phyloP scores from a whole-genome alignment of 2,329 filamentous ascomycete genomes.

The Aspergillus ochraceus region DNA sequence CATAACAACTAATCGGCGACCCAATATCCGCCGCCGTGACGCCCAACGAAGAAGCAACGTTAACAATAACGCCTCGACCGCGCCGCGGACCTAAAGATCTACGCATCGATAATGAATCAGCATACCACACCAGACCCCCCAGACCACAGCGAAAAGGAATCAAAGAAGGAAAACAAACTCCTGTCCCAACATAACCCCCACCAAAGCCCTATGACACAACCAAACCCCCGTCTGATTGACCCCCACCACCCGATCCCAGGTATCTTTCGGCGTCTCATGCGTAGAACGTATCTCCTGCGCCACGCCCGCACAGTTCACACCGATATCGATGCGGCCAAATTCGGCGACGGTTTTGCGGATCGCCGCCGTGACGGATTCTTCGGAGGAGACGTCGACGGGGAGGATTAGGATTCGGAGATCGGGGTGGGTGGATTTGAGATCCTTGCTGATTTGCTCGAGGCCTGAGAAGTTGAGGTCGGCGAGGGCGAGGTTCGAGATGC shows the following conservation, averaged over 20 bases:
- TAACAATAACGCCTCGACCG: conserved; percentile 27
- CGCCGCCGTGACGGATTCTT: conserved; percentile 44
- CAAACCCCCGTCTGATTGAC: conserved; percentile 59
- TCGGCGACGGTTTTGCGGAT: conserved; percentile 43
- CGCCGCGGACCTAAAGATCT: conserved; percentile 15
- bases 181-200: conserved; percentile 28
- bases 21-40: conserved; percentile 15
- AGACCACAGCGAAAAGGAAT: not conserved
- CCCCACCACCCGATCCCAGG: conserved; percentile 53
- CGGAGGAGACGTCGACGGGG: conserved; percentile 49
- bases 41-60: conserved; percentile 26
- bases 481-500: conserved; percentile 51
- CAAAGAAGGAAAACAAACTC: conserved; percentile 17
- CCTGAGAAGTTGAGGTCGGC: conserved; percentile 46
- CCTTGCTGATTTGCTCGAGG: conserved; percentile 33
- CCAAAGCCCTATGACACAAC: conserved; percentile 56
- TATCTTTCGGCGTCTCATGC: conserved; percentile 47
- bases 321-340: conserved; percentile 58
- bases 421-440: conserved; percentile 28
- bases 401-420: conserved; percentile 44
- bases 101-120: no score
- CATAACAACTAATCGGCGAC: conserved; percentile 20
- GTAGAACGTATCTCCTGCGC: conserved; percentile 44
- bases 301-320: conserved; percentile 58
- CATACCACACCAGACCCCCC: no score